Conservation (phyloP, 257 asterid genomes). For the Przewalskia tangutica region DNA sequence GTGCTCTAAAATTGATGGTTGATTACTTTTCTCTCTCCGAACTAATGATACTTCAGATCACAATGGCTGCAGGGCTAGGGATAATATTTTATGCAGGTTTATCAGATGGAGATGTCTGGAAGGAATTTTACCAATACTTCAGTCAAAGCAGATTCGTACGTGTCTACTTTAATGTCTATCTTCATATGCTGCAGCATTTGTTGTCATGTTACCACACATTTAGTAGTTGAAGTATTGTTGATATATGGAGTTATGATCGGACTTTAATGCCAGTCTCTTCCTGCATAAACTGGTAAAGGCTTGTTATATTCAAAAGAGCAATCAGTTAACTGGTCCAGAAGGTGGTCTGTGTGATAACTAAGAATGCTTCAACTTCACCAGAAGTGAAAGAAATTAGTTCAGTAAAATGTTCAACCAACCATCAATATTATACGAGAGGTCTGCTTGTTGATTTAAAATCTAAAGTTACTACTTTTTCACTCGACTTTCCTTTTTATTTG, state of each 20-base stretch:
- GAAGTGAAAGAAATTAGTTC: neutral
- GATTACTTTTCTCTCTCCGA: constrained; percentile 12
- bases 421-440: neutral
- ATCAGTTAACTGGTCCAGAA: constrained; percentile 1
- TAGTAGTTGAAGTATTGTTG: neutral
- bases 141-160: constrained; percentile 88
- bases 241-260: neutral
- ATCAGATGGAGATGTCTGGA: constrained; percentile 61
- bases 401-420: neutral
- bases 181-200: neutral
- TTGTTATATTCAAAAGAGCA: neutral
- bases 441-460: neutral
- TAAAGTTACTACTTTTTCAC: neutral
- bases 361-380: neutral
- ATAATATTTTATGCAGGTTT: constrained; percentile 41
- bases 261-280: neutral
- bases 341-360: neutral
- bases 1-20: neutral
- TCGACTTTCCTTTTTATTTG: neutral
- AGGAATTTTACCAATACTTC: constrained; percentile 72
- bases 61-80: constrained; percentile 69
- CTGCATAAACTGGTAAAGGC: neutral
- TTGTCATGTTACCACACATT: neutral
- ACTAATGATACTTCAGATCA: constrained; percentile 40
- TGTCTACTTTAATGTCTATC: neutral